Evolutionary conservation across 345 rosid genomes (phyloP).

Genomic region (Pistacia integerrima): DNA sequence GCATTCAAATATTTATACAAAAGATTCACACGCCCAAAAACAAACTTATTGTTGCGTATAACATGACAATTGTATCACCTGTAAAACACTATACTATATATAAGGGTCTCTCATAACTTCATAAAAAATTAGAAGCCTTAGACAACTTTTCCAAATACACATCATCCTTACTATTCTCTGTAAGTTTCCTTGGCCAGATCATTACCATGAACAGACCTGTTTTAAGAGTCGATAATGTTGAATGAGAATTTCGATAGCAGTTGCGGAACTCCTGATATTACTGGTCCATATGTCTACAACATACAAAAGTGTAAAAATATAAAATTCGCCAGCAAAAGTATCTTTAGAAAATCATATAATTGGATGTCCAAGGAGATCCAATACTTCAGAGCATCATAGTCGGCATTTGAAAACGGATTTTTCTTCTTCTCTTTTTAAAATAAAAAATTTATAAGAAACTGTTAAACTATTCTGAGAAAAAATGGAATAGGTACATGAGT

Average conservation of each 20-base stretch:
- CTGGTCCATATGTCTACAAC: constrained; percentile 72
- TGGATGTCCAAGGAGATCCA: neutral
- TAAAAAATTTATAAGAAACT: too few relatives aligned
- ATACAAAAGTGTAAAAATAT: neutral
- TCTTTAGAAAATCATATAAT: neutral
- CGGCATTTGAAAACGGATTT: neutral
- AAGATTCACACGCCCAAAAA: neutral
- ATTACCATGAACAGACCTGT: neutral
- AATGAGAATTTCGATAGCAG: constrained; percentile 75
- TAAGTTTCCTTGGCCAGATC: neutral
- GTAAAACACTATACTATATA: constrained; percentile 13
- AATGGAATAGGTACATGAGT: too few relatives aligned
- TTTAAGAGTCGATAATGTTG: constrained; percentile 57
- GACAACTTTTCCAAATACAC: neutral
- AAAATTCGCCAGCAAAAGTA: neutral
- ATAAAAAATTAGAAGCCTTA: neutral
- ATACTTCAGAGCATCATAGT: neutral
- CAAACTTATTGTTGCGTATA: neutral
- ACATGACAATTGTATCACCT: constrained; percentile 7
- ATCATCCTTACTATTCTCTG: neutral
- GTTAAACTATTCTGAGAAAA: too few relatives aligned
- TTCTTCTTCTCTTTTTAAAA: too few relatives aligned
- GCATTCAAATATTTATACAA: neutral
- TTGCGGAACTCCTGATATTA: constrained; percentile 76
- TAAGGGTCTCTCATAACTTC: constrained; percentile 12